Conservation (phyloP, 2,329 filamentous ascomycete species). For the Fusarium staphyleae region DNA sequence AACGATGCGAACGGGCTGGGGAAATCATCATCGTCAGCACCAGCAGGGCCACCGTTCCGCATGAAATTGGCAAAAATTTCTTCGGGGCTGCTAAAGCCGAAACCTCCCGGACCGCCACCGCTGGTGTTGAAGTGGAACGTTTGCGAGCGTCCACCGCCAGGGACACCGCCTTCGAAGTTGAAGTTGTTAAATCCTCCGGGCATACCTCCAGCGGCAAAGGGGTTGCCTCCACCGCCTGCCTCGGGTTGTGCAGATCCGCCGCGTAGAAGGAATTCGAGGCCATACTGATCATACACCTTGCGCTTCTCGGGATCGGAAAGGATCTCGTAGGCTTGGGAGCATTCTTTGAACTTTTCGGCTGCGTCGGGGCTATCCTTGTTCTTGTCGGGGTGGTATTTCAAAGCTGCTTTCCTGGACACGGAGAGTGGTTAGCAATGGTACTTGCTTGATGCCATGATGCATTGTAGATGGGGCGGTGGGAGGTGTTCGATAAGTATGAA, state of each 20-base stretch:
- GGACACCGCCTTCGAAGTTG: conserved; percentile 57
- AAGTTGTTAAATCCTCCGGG: conserved; percentile 61
- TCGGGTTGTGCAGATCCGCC: conserved; percentile 76
- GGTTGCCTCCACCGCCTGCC: conserved; percentile 62
- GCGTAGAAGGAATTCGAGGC: conserved; percentile 88
- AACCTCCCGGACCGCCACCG: conserved; percentile 64
- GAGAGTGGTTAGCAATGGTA: conserved; percentile 46
- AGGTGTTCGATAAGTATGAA: not conserved
- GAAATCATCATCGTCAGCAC: conserved; percentile 54
- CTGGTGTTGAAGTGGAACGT: conserved; percentile 71
- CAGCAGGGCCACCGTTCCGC: conserved; percentile 56
- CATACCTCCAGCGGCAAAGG: conserved; percentile 65
- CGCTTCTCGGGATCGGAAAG: conserved; percentile 96
- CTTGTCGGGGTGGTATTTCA: conserved; percentile 97
- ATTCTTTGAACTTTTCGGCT: conserved; percentile 96
- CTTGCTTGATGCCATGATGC: not conserved
- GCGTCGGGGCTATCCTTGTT: conserved; percentile 90
- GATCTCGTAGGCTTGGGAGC: conserved; percentile 97
- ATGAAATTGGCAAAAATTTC: conserved; percentile 88
- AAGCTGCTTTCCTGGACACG: conserved; percentile 74
- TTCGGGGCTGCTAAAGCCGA: conserved; percentile 83
- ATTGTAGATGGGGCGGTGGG: not conserved
- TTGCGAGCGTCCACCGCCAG: conserved; percentile 54
- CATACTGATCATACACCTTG: conserved; percentile 93
- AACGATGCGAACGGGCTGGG: conserved; percentile 64